phyloP scores from a whole-genome alignment of 2,329 filamentous ascomycete species.

The Pseudogymnoascus sp. region DNA sequence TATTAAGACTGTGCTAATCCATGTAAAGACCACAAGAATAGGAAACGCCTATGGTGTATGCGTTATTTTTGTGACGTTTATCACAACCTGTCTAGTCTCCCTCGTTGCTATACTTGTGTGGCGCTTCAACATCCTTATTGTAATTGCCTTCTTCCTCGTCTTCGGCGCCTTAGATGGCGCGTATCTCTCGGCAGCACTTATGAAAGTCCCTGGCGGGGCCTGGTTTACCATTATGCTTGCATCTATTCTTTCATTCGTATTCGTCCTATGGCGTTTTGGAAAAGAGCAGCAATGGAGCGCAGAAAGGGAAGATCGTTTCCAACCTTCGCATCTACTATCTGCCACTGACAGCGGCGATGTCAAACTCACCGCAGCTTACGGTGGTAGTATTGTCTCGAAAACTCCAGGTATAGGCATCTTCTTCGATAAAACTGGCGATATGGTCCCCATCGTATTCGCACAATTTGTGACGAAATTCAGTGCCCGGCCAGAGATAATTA shows the following conservation, averaged over 20 bases:
- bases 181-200: conserved; percentile 61
- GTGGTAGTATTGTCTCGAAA: conserved; percentile 34
- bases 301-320: conserved; percentile 54
- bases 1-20: conserved; percentile 10
- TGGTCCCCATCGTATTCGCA: conserved; percentile 59
- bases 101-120: conserved; percentile 67
- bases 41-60: conserved; percentile 73
- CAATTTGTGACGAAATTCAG: conserved; percentile 68
- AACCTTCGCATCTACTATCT: conserved; percentile 38
- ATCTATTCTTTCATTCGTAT: conserved; percentile 52
- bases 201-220: conserved; percentile 66
- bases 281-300: conserved; percentile 71
- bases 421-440: conserved; percentile 67
- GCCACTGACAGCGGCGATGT: conserved; percentile 30
- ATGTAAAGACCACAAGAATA: conserved; percentile 50
- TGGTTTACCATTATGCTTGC: conserved; percentile 70
- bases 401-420: conserved; percentile 61
- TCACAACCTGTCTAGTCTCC: conserved; percentile 67
- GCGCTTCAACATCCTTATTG: conserved; percentile 52
- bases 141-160: conserved; percentile 53
- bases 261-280: conserved; percentile 70
- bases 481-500: conserved; percentile 57
- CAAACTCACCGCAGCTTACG: conserved; percentile 33
- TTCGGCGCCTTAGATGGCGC: conserved; percentile 62
- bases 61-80: conserved; percentile 72